Evolutionary conservation across 192 early-diverging fungal species (phyloP).

Genomic region (Radiomyces spectabilis): DNA sequence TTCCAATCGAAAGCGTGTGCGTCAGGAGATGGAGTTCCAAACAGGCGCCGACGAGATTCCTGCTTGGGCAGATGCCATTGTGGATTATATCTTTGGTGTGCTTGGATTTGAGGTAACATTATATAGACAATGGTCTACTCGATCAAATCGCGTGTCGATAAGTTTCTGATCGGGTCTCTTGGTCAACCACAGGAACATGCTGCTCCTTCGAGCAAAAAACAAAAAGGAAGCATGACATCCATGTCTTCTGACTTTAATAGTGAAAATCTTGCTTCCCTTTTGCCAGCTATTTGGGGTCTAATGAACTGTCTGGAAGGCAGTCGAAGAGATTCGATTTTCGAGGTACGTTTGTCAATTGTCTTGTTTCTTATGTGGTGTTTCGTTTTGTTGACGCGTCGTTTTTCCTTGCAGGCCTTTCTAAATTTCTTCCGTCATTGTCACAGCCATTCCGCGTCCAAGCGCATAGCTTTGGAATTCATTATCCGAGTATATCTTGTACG

Average conservation of each 20-base stretch:
- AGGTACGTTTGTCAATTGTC: conserved; percentile 12
- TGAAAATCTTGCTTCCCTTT: conserved; percentile 34
- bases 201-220: no score
- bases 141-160: not conserved
- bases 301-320: conserved; percentile 35
- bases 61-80: conserved; percentile 43
- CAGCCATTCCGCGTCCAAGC: conserved; percentile 25
- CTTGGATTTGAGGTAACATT: conserved; percentile 41
- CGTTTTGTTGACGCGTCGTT: no score
- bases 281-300: conserved; percentile 46
- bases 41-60: conserved; percentile 16
- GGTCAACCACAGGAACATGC: not conserved
- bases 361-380: no score
- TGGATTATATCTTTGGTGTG: conserved; percentile 46
- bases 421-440: conserved; percentile 17
- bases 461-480: conserved; percentile 20
- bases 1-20: no score
- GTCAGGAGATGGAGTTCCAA: not conserved
- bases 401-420: conserved; percentile 14
- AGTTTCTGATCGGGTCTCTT: not conserved
- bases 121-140: no score
- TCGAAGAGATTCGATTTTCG: conserved; percentile 17
- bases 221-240: conserved; percentile 22
- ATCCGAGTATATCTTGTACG: conserved; percentile 19
- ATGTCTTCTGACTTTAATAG: conserved; percentile 30